Percentiles rank a stretch among this genome's conserved stretches.
Conservation (phyloP, 2,329 filamentous ascomycete genomes). For the Alternaria metachromatica region DNA sequence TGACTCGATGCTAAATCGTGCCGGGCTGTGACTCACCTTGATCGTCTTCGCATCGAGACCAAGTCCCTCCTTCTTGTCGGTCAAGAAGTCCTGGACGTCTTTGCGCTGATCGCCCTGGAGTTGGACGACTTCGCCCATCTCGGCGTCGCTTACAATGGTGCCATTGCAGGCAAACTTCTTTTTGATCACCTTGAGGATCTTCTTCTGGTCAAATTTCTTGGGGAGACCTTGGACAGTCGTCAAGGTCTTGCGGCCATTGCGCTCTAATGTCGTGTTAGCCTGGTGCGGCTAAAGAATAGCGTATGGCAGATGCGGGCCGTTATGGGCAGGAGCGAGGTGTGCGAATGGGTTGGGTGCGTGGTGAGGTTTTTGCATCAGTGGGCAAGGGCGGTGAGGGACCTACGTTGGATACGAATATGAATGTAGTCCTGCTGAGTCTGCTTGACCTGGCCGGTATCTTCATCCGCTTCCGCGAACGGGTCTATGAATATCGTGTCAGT, state of each 20-base stretch:
- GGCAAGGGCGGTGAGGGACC: slow-evolving; percentile 22
- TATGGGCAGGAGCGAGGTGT: not conserved
- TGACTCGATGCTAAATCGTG: not conserved
- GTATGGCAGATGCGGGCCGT: not conserved
- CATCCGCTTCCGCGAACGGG: slow-evolving; percentile 99
- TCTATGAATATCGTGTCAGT: slow-evolving; percentile 48
- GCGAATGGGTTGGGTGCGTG: not conserved
- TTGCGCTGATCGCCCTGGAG: slow-evolving; percentile 99
- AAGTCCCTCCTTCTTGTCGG: slow-evolving; percentile 93
- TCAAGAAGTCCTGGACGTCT: slow-evolving; percentile 96
- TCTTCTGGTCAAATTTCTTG: slow-evolving; percentile 99
- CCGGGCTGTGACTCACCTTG: slow-evolving; percentile 66
- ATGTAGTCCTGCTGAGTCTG: slow-evolving; percentile 92
- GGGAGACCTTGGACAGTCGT: slow-evolving; percentile 99
- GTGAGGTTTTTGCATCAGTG: not conserved
- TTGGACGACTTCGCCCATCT: slow-evolving; percentile 99
- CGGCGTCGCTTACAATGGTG: slow-evolving; percentile 93
- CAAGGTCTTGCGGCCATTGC: slow-evolving; percentile 99
- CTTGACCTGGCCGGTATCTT: slow-evolving; percentile 95
- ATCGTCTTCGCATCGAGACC: slow-evolving; percentile 96
- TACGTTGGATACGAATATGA: slow-evolving; percentile 99
- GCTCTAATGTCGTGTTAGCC: slow-evolving; percentile 71
- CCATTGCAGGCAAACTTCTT: slow-evolving; percentile 99
- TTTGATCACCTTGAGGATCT: slow-evolving; percentile 99
- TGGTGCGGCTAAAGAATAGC: not conserved